Conservation (phyloP, 148 eudicot genomes). For the Diospyros kaki region DNA sequence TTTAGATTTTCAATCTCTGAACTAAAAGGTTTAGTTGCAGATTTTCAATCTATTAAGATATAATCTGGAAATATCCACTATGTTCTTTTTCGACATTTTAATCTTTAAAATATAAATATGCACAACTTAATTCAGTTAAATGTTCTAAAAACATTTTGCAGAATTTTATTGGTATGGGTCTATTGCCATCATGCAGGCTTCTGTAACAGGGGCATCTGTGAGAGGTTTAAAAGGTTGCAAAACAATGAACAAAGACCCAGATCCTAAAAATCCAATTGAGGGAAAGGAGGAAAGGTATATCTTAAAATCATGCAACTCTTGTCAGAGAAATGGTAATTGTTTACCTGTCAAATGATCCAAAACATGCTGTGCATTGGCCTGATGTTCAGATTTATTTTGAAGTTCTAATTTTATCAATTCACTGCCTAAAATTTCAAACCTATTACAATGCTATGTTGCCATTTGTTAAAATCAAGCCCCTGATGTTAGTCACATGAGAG, state of each 20-base stretch:
- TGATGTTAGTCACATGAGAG: too few species aligned
- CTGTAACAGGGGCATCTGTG: constrained; percentile 67
- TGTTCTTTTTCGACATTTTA: background rate
- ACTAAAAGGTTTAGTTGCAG: background rate
- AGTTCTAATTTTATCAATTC: too few species aligned
- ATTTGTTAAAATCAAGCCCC: too few species aligned
- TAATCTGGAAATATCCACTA: background rate
- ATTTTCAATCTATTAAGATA: background rate
- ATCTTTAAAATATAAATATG: background rate
- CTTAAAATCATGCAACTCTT: constrained; percentile 3
- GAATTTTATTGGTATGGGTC: constrained; percentile 7
- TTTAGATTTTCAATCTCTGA: background rate
- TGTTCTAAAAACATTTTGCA: background rate
- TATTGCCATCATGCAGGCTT: constrained; percentile 53
- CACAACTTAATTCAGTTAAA: background rate
- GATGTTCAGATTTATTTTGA: too few species aligned
- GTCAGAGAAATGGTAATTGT: background rate
- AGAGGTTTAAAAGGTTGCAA: constrained; percentile 85
- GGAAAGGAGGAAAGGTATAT: constrained; percentile 82
- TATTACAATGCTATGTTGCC: too few species aligned
- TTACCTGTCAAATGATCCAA: too few species aligned
- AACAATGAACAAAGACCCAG: constrained; percentile 87
- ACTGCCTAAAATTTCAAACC: too few species aligned
- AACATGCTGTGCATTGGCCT: too few species aligned
- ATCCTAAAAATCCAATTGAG: constrained; percentile 82